These are phyloP conservation scores for Aureobasidium pullulans DNA, from an alignment of 2,329 filamentous ascomycete species.

Conservation along the genomic window DNA sequence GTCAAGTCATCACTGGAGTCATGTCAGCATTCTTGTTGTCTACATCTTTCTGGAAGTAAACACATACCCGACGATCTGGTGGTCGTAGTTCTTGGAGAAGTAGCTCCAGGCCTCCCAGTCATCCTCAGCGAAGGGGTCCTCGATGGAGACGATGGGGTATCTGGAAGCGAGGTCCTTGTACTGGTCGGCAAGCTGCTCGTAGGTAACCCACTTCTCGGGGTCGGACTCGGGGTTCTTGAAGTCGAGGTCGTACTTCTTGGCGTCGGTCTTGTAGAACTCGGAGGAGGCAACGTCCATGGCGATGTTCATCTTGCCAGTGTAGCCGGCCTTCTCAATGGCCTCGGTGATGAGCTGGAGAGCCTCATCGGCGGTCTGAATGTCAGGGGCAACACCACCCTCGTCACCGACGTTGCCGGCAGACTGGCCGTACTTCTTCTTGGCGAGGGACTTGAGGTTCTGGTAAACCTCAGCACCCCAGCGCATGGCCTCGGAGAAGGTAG, in stretches of 20 bases:
- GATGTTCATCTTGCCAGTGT: constrained; percentile 94
- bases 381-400: constrained; percentile 97
- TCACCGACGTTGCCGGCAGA: constrained; percentile 98
- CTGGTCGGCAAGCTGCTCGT: constrained; percentile 88
- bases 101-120: constrained; percentile 99
- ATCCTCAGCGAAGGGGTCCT: constrained; percentile 98
- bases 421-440: constrained; percentile 99
- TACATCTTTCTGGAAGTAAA: not conserved
- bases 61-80: constrained; percentile 79
- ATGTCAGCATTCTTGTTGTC: constrained; percentile 10
- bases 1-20: constrained; percentile 76
- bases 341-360: constrained; percentile 93
- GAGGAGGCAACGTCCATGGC: constrained; percentile 98
- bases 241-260: constrained; percentile 99
- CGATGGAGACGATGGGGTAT: constrained; percentile 98
- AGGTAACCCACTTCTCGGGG: constrained; percentile 94
- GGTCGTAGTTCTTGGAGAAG: constrained; percentile 98
- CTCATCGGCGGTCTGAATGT: constrained; percentile 96
- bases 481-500: constrained; percentile 90
- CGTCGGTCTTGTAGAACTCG: constrained; percentile 96
- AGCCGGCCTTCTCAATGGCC: constrained; percentile 89
- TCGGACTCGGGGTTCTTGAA: constrained; percentile 99
- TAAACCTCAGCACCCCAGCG: constrained; percentile 96
- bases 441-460: constrained; percentile 91
- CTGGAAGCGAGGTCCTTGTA: constrained; percentile 85